phyloP scores from a whole-genome alignment of 352 stramenopile species.

The Globisporangium spiculum region DNA sequence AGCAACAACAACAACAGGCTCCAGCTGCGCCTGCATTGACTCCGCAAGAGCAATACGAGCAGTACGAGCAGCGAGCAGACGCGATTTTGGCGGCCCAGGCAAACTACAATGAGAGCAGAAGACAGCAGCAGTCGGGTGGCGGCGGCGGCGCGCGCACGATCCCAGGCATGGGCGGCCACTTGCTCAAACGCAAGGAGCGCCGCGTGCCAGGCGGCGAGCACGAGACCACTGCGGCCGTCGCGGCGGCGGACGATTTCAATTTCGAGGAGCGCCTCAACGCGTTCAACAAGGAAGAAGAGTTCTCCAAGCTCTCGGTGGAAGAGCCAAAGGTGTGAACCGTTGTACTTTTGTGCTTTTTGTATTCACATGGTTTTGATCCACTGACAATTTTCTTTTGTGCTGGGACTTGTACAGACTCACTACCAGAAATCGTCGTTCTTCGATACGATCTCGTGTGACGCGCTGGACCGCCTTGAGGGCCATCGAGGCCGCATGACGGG shows the following conservation, averaged over 20 bases:
- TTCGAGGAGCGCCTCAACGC: slow-evolving; percentile 59
- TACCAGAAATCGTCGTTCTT: slow-evolving; percentile 91
- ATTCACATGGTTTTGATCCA: neutral
- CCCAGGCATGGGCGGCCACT: slow-evolving; percentile 76
- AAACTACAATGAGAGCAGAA: slow-evolving; percentile 20
- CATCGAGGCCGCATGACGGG: slow-evolving; percentile 62
- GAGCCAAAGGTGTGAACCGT: slow-evolving; percentile 32
- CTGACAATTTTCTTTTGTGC: neutral
- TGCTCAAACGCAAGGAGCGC: slow-evolving; percentile 79
- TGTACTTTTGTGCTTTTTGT: neutral
- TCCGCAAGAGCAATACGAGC: slow-evolving; percentile 16
- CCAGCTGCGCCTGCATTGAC: slow-evolving; percentile 9
- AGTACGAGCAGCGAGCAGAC: slow-evolving; percentile 22
- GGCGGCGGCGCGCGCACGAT: slow-evolving; percentile 49
- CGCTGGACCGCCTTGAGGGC: slow-evolving; percentile 77
- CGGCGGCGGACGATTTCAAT: slow-evolving; percentile 53
- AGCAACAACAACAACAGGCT: slow-evolving; percentile 18
- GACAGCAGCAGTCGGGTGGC: slow-evolving; percentile 18
- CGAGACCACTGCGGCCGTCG: slow-evolving; percentile 20
- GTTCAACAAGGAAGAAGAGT: slow-evolving; percentile 83
- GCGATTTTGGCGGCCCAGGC: slow-evolving; percentile 17
- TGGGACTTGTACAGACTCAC: slow-evolving; percentile 31
- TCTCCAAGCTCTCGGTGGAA: slow-evolving; percentile 58
- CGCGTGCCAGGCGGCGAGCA: slow-evolving; percentile 42
- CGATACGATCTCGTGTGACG: slow-evolving; percentile 88